These are phyloP conservation scores for Botrytis elliptica DNA, from an alignment of 2,329 filamentous ascomycete species.

Conservation along the genomic window DNA sequence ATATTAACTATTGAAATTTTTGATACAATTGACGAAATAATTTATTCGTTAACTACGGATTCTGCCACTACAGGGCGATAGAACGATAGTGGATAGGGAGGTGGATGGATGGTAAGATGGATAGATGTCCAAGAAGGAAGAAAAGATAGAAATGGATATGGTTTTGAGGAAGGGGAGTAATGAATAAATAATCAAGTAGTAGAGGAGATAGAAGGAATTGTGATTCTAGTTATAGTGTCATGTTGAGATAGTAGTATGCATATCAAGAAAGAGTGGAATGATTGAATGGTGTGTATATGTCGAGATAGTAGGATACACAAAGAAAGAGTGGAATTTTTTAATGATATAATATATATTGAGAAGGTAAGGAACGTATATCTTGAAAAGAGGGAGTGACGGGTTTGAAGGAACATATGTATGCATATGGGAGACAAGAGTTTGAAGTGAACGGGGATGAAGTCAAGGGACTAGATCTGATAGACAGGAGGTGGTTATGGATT, in stretches of 20 bases:
- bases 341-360: neutral
- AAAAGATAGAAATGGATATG: neutral
- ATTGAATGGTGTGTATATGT: neutral
- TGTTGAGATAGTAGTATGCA: neutral
- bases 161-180: fast-evolving
- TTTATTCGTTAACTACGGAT: too few relatives aligned
- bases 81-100: neutral
- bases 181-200: neutral
- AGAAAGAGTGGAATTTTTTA: too few relatives aligned
- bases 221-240: neutral
- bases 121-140: fast-evolving
- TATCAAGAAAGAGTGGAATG: neutral
- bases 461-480: neutral
- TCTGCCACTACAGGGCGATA: neutral
- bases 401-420: neutral
- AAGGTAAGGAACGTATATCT: neutral
- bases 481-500: neutral
- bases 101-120: too few relatives aligned
- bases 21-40: too few relatives aligned
- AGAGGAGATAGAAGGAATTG: neutral
- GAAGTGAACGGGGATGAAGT: neutral
- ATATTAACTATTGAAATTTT: too few relatives aligned
- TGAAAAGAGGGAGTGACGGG: neutral
- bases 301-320: too few relatives aligned
- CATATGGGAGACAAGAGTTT: neutral